Evolutionary conservation across 768 basidiomycete species (phyloP).

Genomic region (Gautieria morchelliformis): DNA sequence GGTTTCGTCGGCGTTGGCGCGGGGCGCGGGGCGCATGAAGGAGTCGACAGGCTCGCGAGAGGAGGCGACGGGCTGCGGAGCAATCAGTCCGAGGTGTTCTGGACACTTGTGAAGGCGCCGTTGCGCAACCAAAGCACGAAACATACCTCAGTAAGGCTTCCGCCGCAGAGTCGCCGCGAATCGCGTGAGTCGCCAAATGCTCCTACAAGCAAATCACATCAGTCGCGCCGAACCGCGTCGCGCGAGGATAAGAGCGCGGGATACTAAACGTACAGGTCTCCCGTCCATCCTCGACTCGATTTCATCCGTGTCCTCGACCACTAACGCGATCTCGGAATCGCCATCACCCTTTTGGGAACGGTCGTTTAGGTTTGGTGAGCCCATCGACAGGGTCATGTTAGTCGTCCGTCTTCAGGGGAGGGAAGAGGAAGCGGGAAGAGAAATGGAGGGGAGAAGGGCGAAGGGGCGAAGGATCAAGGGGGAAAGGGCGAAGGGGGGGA

Average conservation of each 20-base stretch:
- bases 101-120: neutral
- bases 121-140: neutral
- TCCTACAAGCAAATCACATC: constrained; percentile 8
- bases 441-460: too few relatives aligned
- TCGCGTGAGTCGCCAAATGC: constrained; percentile 59
- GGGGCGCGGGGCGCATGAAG: constrained; percentile 77
- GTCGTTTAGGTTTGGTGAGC: constrained; percentile 90
- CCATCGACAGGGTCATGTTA: constrained; percentile 46
- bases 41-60: constrained; percentile 33
- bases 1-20: constrained; percentile 59
- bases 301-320: constrained; percentile 82
- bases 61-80: constrained; percentile 46
- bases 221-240: too few relatives aligned
- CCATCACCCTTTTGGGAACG: constrained; percentile 86
- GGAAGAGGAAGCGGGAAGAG: too few relatives aligned
- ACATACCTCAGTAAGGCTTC: constrained; percentile 68
- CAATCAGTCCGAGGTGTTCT: constrained; percentile 86
- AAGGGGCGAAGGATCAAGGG: too few relatives aligned
- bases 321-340: constrained; percentile 88
- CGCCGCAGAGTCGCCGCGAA: constrained; percentile 82
- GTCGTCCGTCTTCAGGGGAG: too few relatives aligned
- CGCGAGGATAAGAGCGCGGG: too few relatives aligned
- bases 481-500: too few relatives aligned
- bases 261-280: constrained; percentile 24
- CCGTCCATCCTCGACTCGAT: constrained; percentile 75